phyloP scores from a whole-genome alignment of 2,329 filamentous ascomycete species.

The Microcera coccophila region DNA sequence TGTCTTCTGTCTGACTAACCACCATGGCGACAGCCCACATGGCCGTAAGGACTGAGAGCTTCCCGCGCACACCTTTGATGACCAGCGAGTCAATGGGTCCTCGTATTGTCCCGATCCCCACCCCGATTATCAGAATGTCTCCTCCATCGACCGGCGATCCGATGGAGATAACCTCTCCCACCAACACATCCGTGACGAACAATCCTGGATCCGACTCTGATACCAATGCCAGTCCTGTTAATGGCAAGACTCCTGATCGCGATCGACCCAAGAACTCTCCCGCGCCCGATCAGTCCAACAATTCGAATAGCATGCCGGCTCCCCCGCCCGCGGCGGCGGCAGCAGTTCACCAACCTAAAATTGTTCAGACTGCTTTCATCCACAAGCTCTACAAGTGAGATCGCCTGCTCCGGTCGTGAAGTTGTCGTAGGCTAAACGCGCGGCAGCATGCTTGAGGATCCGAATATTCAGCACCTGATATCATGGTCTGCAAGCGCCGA shows the following conservation, averaged over 20 bases:
- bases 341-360: constrained; percentile 88
- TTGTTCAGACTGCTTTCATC: constrained; percentile 97
- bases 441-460: constrained; percentile 90
- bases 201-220: constrained; percentile 40
- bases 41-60: constrained; percentile 51
- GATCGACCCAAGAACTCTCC: constrained; percentile 36
- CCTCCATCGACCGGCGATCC: constrained; percentile 55
- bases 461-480: constrained; percentile 88
- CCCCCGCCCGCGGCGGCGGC: constrained; percentile 58
- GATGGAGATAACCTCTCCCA: constrained; percentile 58
- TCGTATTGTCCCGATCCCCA: constrained; percentile 55
- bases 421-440: constrained; percentile 23
- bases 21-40: constrained; percentile 43
- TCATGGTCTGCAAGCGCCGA: constrained; percentile 93
- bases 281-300: constrained; percentile 36
- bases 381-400: constrained; percentile 97
- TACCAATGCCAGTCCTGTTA: constrained; percentile 41
- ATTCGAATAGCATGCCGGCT: constrained; percentile 46
- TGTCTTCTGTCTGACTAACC: constrained; percentile 25
- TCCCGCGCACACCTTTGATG: constrained; percentile 41
- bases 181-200: background rate
- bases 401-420: no score
- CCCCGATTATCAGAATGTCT: constrained; percentile 56
- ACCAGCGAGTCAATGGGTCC: constrained; percentile 46
- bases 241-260: constrained; percentile 16